Evolutionary conservation across 1,284 basidiomycete species (phyloP).

Genomic region (Puccinia polysora): DNA sequence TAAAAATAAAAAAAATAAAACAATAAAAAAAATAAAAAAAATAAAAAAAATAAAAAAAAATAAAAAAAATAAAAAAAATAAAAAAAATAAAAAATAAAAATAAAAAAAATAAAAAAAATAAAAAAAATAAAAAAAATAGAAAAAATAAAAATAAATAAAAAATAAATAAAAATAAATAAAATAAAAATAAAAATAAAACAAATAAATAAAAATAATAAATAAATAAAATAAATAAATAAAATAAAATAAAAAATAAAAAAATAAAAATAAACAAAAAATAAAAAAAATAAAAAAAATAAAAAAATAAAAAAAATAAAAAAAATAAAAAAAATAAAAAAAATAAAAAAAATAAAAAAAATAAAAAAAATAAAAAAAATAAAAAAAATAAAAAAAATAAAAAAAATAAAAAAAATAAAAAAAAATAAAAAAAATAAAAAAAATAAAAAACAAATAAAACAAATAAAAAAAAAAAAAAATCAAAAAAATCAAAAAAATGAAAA

Average conservation of each 20-base stretch:
- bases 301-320: background rate
- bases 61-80: background rate
- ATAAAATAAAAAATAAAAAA: background rate
- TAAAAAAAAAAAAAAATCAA: no score
- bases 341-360: constrained; percentile 1
- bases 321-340: background rate
- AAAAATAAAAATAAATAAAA: background rate
- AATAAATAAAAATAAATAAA: background rate
- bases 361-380: no score
- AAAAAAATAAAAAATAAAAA: background rate
- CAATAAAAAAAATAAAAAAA: no score
- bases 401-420: no score
- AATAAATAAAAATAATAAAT: background rate
- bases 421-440: no score
- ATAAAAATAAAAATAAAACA: background rate
- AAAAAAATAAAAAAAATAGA: constrained; percentile 4
- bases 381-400: no score
- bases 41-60: background rate
- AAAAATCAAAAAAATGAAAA: no score
- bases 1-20: background rate
- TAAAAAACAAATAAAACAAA: no score
- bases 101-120: background rate
- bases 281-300: no score
- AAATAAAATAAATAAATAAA: background rate
- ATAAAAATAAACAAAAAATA: no score